Conservation (phyloP, 768 basidiomycete species). For the Gymnopilus junonius region DNA sequence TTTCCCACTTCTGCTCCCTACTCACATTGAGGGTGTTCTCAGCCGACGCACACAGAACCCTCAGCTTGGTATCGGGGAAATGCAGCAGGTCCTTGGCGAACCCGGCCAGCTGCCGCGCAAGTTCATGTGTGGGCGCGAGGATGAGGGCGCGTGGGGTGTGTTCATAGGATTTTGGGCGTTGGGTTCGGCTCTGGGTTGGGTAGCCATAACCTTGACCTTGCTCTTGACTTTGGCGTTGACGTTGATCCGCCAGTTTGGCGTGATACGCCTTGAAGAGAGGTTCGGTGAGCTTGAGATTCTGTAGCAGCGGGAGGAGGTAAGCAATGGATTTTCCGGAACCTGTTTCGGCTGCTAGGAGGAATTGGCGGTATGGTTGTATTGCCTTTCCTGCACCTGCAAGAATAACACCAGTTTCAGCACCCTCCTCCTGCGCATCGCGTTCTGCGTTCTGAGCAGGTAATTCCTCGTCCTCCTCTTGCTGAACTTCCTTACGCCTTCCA, state of each 20-base stretch:
- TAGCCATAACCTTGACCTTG: not conserved
- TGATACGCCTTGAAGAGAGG: not conserved
- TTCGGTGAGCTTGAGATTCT: conserved; percentile 75
- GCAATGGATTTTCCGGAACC: conserved; percentile 94
- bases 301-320: conserved; percentile 84
- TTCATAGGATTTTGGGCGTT: conserved; percentile 11
- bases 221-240: too few species aligned
- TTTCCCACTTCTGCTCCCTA: conserved; percentile 19
- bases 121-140: conserved; percentile 89
- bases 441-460: not conserved
- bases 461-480: not conserved
- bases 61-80: conserved; percentile 13
- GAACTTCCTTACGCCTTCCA: not conserved
- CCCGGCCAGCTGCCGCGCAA: conserved; percentile 76
- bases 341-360: conserved; percentile 85
- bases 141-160: conserved; percentile 78
- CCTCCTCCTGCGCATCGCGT: too few species aligned
- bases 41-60: conserved; percentile 11
- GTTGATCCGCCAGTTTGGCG: too few species aligned
- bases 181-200: not conserved
- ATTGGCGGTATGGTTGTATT: conserved; percentile 43
- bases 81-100: conserved; percentile 81
- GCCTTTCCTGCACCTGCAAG: too few species aligned
- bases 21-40: not conserved
- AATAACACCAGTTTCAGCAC: too few species aligned